Conservation (phyloP, 495 filamentous ascomycete species). For the Evernia prunastri region DNA sequence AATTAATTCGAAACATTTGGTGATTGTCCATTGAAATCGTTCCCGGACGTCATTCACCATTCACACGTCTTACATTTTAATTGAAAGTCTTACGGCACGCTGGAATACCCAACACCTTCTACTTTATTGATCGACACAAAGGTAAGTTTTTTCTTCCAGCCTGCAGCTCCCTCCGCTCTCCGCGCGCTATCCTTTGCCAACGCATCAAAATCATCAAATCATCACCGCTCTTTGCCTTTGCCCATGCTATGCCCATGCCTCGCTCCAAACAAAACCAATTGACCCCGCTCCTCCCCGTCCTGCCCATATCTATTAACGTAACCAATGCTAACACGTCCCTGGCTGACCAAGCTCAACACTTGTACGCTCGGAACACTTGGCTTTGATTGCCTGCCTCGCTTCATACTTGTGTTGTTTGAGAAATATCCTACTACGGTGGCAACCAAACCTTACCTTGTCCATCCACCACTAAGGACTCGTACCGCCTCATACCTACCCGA, state of each 20-base stretch:
- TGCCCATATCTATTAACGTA: constrained; percentile 11
- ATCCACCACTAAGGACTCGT: constrained; percentile 9
- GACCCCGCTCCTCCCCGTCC: constrained; percentile 11
- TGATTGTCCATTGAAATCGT: constrained; percentile 1
- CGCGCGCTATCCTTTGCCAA: constrained; percentile 30
- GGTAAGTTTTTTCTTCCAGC: constrained; percentile 22
- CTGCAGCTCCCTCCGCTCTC: constrained; percentile 19
- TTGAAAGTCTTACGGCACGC: constrained; percentile 13
- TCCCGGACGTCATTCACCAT: constrained; percentile 14
- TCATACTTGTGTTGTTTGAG: constrained; percentile 2
- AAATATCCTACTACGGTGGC: constrained; percentile 11
- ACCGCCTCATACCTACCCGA: constrained; percentile 16
- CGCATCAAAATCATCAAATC: constrained; percentile 30
- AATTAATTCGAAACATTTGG: constrained; percentile 16
- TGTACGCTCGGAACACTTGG: constrained; percentile 3
- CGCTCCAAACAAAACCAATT: constrained; percentile 10
- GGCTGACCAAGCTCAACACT: constrained; percentile 10
- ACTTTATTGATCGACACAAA: constrained; percentile 21
- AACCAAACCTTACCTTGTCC: constrained; percentile 1
- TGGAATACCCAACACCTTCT: constrained; percentile 6
- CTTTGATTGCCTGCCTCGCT: constrained; percentile 9
- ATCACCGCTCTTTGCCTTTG: constrained; percentile 25
- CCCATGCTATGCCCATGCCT: constrained; percentile 15
- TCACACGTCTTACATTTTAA: constrained; percentile 15
- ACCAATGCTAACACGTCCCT: constrained; percentile 18